A percentile compares a stretch with the other conserved stretches of the same genome.
Conservation (phyloP, 768 basidiomycete species). For the Boletus rex-veris region DNA sequence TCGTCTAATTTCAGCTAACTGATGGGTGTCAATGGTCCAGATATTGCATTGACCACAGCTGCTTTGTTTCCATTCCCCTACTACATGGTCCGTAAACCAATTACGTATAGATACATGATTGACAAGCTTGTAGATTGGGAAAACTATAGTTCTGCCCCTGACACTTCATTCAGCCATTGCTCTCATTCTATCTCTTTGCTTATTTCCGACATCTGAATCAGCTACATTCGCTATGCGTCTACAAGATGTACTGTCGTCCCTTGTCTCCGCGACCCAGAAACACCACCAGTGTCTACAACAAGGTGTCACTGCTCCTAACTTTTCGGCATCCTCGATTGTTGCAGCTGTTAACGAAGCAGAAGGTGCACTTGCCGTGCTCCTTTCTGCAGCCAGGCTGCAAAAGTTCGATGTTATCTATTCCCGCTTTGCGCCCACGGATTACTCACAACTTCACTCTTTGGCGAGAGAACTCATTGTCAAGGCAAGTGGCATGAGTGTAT, state of each 20-base stretch:
- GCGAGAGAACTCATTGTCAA: slow-evolving; percentile 51
- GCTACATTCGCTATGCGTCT: slow-evolving; percentile 53
- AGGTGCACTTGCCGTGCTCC: slow-evolving; percentile 46
- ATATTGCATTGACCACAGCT: slow-evolving; percentile 57
- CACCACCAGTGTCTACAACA: slow-evolving; percentile 46
- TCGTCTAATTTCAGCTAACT: not conserved
- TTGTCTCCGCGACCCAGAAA: slow-evolving; percentile 41
- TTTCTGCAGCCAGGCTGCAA: slow-evolving; percentile 50
- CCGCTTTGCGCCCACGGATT: slow-evolving; percentile 57
- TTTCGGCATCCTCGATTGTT: slow-evolving; percentile 33
- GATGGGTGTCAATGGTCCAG: slow-evolving; percentile 35
- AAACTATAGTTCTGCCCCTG: slow-evolving; percentile 52
- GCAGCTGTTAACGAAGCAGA: slow-evolving; percentile 41
- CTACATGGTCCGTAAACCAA: slow-evolving; percentile 41
- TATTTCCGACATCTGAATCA: slow-evolving; percentile 65
- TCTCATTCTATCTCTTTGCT: slow-evolving; percentile 45
- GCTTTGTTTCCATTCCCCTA: slow-evolving; percentile 62
- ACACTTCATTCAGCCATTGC: slow-evolving; percentile 55
- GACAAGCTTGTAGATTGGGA: slow-evolving; percentile 42
- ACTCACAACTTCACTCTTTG: slow-evolving; percentile 47
- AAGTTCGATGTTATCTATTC: slow-evolving; percentile 56
- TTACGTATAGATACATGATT: not conserved
- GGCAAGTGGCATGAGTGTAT: slow-evolving; percentile 57
- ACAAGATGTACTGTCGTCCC: slow-evolving; percentile 44
- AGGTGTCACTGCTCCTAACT: slow-evolving; percentile 33